phyloP scores from a whole-genome alignment of 805 yeast species.

The Myxozyma sirexii region DNA sequence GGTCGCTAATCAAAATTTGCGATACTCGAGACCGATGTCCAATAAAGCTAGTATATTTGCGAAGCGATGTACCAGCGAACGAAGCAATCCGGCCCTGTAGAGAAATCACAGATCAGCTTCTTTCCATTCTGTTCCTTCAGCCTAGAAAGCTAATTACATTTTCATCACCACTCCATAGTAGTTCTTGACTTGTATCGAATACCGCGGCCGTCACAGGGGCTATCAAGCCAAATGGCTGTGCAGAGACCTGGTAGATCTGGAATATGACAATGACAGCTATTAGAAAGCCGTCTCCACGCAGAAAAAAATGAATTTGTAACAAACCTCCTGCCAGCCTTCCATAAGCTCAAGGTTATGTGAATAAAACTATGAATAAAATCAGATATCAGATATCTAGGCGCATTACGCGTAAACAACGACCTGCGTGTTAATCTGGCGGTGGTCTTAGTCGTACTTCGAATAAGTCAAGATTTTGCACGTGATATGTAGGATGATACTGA shows the following conservation, averaged over 20 bases:
- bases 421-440: neutral
- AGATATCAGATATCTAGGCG: neutral
- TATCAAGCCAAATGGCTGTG: slow-evolving; percentile 22
- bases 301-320: neutral
- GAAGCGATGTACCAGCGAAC: slow-evolving; percentile 51
- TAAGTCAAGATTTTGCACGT: too few species aligned
- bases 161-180: slow-evolving; percentile 83
- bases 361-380: neutral
- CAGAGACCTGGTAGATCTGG: slow-evolving; percentile 20
- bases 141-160: slow-evolving; percentile 46
- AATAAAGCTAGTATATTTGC: slow-evolving; percentile 59
- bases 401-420: neutral
- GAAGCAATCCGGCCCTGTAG: slow-evolving; percentile 47
- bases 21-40: slow-evolving; percentile 56
- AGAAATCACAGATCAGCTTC: neutral
- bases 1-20: slow-evolving; percentile 57
- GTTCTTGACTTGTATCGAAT: slow-evolving; percentile 74
- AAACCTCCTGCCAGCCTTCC: slow-evolving; percentile 36
- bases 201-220: slow-evolving; percentile 40
- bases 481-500: too few species aligned
- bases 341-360: slow-evolving; percentile 1
- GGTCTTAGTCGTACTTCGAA: neutral
- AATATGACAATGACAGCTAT: neutral
- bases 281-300: neutral
- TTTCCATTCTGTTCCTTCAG: too few species aligned